Evolutionary conservation across 1,284 basidiomycete species (phyloP), one percentile per base, ranked within the genome.

Genomic region (Dichomitus squalens): DNA sequence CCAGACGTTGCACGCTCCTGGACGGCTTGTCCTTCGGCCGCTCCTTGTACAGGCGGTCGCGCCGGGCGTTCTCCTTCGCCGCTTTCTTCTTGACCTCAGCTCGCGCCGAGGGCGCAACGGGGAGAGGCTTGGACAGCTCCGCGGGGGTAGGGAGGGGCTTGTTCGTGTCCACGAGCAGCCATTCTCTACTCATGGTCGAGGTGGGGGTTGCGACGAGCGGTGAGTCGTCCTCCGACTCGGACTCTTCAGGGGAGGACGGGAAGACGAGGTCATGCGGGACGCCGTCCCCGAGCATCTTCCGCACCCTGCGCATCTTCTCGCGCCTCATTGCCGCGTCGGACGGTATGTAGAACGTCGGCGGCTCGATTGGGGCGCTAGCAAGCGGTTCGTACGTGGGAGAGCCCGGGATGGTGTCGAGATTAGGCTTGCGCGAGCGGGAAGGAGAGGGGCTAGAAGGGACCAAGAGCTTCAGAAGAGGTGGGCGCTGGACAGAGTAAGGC

Each of bases 211-310:
- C 25, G 21, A 64, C 16, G 21, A 64, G 39, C 3, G 62, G 62
- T 33, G 62, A 64, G 39, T 63, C 65, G 33, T 64, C 64, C 33
- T 67, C 64, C 6, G 58, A 58, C n/a, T 66, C 64, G 7, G 59
- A 58, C 27, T 59, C 55, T 14, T 60, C 55, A 4, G 55, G 49
- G 0, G 57, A 53, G 6, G 53, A 43, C 27, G 83, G 80, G 70
- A 87, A 87, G 49, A 88, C 80, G 35, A 86, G 75, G 39, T 80
- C 75, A 0, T 78, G 61, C 3, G 86, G 86, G 12, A 88, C 80
- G 23, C 79, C 80, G 18, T 85, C 77, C 0, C 86, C 86, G 1
- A 88, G 76, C 64, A 74, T 83, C 63, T 78, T 79, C 41, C 80
- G 76, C 50, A 88, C 71, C 34, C 81, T 73, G 43, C 84, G 83